Conservation (phyloP, 805 yeast genomes). For the Myxozyma neglecta region DNA sequence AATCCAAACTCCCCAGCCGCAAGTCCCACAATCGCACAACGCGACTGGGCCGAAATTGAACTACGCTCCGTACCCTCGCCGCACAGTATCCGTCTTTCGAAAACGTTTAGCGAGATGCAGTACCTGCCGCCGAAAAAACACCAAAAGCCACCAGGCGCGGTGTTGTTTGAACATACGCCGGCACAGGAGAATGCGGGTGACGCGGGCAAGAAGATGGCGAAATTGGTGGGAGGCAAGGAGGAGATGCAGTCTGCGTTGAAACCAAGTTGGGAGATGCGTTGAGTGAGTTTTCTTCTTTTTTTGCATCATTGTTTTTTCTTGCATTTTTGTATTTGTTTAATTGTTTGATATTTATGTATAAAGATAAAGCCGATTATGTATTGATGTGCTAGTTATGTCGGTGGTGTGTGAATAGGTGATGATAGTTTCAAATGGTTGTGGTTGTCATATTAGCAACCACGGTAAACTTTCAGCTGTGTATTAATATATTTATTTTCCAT, state of each 20-base stretch:
- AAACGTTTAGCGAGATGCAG: slow-evolving; percentile 27
- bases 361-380: neutral
- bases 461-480: too few relatives aligned
- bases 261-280: slow-evolving; percentile 28
- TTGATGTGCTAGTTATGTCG: neutral
- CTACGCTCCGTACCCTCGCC: slow-evolving; percentile 31
- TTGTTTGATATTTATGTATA: neutral
- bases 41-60: slow-evolving; percentile 9
- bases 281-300: neutral
- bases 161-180: slow-evolving; percentile 5
- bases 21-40: slow-evolving; percentile 18
- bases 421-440: too few relatives aligned
- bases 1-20: slow-evolving; percentile 7
- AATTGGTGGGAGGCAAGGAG: slow-evolving; percentile 14
- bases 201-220: slow-evolving; percentile 8
- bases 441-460: too few relatives aligned
- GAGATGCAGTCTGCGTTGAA: slow-evolving; percentile 14
- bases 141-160: neutral
- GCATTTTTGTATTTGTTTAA: neutral
- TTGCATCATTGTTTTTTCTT: neutral
- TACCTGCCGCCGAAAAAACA: slow-evolving; percentile 26
- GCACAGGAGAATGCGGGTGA: neutral
- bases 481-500: too few relatives aligned
- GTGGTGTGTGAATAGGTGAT: too few relatives aligned
- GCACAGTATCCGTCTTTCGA: slow-evolving; percentile 30